A percentile compares a stretch with the other conserved stretches of the same genome.
Conservation (phyloP, 148 eudicot species). For the Vaccinium myrtillus region DNA sequence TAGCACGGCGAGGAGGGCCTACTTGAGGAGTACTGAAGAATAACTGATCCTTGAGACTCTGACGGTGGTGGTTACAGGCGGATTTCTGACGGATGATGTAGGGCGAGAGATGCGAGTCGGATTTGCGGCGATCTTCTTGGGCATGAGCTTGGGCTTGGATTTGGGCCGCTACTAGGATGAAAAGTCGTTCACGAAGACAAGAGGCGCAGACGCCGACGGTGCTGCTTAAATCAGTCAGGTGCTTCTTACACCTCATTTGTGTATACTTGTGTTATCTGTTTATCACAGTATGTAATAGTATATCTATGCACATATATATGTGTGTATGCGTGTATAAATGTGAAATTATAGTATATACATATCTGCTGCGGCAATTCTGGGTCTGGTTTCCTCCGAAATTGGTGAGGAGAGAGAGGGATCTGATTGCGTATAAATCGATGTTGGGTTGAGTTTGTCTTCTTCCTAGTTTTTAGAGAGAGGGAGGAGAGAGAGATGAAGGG, state of each 20-base stretch:
- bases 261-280: not conserved
- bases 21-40: constrained; percentile 64
- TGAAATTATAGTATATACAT: too few species aligned
- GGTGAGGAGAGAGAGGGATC: constrained; percentile 4
- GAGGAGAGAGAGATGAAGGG: not conserved
- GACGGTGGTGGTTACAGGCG: constrained; percentile 24
- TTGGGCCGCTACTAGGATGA: constrained; percentile 30
- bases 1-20: constrained; percentile 22
- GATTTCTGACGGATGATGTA: constrained; percentile 55
- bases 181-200: constrained; percentile 70
- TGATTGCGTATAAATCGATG: not conserved
- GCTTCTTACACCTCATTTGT: constrained; percentile 79
- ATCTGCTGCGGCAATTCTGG: not conserved
- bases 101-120: constrained; percentile 40
- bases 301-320: not conserved
- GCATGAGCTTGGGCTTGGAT: constrained; percentile 28
- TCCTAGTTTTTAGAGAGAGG: not conserved
- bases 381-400: not conserved
- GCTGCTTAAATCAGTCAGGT: constrained; percentile 52
- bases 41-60: constrained; percentile 25
- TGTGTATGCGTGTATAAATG: not conserved
- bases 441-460: not conserved
- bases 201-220: constrained; percentile 74
- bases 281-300: not conserved
- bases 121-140: constrained; percentile 27